Evolutionary conservation across 805 yeast genomes (phyloP).

Genomic region (Candida takata): DNA sequence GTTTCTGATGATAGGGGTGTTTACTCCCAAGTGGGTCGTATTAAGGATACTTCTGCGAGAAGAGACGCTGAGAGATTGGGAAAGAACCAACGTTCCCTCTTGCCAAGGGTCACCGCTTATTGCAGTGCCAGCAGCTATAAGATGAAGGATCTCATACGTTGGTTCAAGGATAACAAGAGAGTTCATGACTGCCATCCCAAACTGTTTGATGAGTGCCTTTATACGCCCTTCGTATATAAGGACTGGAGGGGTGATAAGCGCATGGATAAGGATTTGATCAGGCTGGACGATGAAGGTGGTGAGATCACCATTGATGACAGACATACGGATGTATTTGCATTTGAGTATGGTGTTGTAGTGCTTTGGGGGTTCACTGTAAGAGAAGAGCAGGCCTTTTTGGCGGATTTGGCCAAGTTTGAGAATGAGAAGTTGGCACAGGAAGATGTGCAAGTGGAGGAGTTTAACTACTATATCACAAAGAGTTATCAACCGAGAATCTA

Average conservation of each 20-base stretch:
- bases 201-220: slow-evolving; percentile 88
- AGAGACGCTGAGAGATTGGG: slow-evolving; percentile 92
- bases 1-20: slow-evolving; percentile 38
- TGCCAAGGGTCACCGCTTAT: slow-evolving; percentile 93
- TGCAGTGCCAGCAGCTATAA: slow-evolving; percentile 91
- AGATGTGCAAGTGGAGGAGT: slow-evolving; percentile 91
- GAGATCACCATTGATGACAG: slow-evolving; percentile 81
- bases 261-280: slow-evolving; percentile 41
- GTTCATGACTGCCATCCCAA: slow-evolving; percentile 76
- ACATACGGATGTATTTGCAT: slow-evolving; percentile 74
- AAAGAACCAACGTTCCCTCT: slow-evolving; percentile 60
- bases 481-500: slow-evolving; percentile 93
- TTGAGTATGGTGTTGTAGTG: slow-evolving; percentile 96
- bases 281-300: slow-evolving; percentile 92
- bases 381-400: slow-evolving; percentile 77
- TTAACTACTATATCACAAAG: slow-evolving; percentile 89
- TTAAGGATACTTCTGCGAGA: slow-evolving; percentile 82
- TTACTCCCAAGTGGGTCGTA: slow-evolving; percentile 76
- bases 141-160: slow-evolving; percentile 79
- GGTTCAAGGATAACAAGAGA: slow-evolving; percentile 74
- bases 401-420: slow-evolving; percentile 85
- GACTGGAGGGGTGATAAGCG: slow-evolving; percentile 62
- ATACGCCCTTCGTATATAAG: slow-evolving; percentile 79
- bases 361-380: slow-evolving; percentile 89
- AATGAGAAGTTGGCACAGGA: slow-evolving; percentile 86